Base-by-base conservation (phyloP, 2,329 filamentous ascomycete genomes). In the Furcasterigmium sp. region DNA sequence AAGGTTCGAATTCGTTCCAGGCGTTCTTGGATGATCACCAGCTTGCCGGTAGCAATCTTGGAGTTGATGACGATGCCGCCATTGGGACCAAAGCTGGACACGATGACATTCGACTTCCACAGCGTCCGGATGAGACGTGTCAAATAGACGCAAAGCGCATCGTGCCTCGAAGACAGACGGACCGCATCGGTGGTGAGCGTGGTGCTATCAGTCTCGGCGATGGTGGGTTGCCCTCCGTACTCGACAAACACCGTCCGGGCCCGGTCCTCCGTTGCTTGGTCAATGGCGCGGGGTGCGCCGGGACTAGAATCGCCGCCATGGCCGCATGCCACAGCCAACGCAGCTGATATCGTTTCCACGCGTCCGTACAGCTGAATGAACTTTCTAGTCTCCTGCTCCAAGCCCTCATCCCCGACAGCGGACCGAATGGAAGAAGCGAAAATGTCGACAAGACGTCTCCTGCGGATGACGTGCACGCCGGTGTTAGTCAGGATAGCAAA, bases 301-400 rank as follows among this genome's bases (percentile, higher is more conserved):
- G 87, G 78, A 19, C 73, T 66, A 3, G 75, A 62, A 56, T 95
- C 91, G 20, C 85, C 84, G 9, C 90, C 91, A 60, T 97, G 91
- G 4, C 91, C 91, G 61, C 93, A 98, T 29, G 93, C 91, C 23
- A 98, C 93, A 10, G 93, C 93, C 41, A 98, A 70, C 20, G 93
- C 91, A 32, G 91, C 90, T 1, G 93, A 88, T 42, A 94, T 84
- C 1, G 87, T 93, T 62, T 98, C 93, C 4, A 85, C 83, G 10
- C 91, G 81, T 11, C 93, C 93, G 59, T 97, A 98, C 9, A 84
- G 76, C 45, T 83, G 80, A 47, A 93, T 87, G 55, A 98, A 91
- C 47, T 82, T 87, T 42, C 86, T 86, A 18, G 94, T 78, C 53
- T 95, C 87, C 15, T 76, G 80, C 53, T 95, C 90, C 9, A 93